These are phyloP conservation scores for Candida multigemmis DNA, from an alignment of 805 yeast genomes.

Conservation along the genomic window DNA sequence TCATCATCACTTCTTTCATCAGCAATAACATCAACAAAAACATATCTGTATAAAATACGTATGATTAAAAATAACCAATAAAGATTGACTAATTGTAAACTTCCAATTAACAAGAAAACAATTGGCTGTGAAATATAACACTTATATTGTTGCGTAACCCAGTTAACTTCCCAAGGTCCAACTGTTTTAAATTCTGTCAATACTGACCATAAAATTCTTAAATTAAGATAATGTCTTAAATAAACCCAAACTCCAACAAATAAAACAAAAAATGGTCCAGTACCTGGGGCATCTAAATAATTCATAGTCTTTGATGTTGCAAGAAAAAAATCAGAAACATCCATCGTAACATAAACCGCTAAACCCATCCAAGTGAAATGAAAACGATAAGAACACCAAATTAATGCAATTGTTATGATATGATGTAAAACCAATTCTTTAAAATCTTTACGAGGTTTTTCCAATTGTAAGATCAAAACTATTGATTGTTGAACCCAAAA, in stretches of 20 bases:
- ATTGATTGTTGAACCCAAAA: slow-evolving; percentile 97
- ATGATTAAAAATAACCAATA: slow-evolving; percentile 84
- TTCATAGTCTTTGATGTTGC: slow-evolving; percentile 80
- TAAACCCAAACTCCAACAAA: slow-evolving; percentile 79
- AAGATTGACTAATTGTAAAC: slow-evolving; percentile 75
- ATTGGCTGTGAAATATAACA: slow-evolving; percentile 94
- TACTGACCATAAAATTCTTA: slow-evolving; percentile 75
- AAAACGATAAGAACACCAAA: slow-evolving; percentile 82
- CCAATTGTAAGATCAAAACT: slow-evolving; percentile 73
- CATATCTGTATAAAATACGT: slow-evolving; percentile 63
- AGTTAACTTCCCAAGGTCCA: slow-evolving; percentile 74
- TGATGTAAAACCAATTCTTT: slow-evolving; percentile 90
- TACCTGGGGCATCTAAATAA: slow-evolving; percentile 62
- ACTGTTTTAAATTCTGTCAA: slow-evolving; percentile 79
- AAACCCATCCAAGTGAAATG: slow-evolving; percentile 96
- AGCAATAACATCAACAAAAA: slow-evolving; percentile 44
- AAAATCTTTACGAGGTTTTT: slow-evolving; percentile 92
- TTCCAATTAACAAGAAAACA: slow-evolving; percentile 67
- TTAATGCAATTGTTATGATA: slow-evolving; percentile 79
- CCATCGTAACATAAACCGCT: slow-evolving; percentile 90
- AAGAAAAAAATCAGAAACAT: slow-evolving; percentile 82
- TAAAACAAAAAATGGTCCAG: slow-evolving; percentile 56
- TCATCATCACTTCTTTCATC: slow-evolving; percentile 91
- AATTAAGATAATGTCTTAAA: slow-evolving; percentile 77
- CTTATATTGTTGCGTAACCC: slow-evolving; percentile 88